Conservation (phyloP, 352 stramenopile species). For the Nothophytophthora sp. region DNA sequence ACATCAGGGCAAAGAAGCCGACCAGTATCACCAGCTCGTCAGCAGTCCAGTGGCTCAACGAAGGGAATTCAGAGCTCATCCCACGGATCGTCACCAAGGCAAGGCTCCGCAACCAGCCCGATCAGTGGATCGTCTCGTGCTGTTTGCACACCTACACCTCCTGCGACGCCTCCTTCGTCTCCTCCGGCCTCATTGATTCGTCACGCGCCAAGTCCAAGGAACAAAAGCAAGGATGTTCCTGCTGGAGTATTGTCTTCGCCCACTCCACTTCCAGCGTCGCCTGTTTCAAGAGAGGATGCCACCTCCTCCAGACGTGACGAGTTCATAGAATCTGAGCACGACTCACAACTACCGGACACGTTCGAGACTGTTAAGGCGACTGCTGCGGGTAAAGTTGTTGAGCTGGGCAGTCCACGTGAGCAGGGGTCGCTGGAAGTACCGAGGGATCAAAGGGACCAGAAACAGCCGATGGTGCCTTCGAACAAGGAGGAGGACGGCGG, state of each 20-base stretch:
- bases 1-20: conserved; percentile 11
- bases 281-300: too few relatives aligned
- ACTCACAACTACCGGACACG: too few relatives aligned
- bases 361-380: too few relatives aligned
- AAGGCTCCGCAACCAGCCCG: neutral
- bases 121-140: neutral
- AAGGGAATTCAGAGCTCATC: conserved; percentile 1
- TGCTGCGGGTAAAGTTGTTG: too few relatives aligned
- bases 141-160: conserved; percentile 6
- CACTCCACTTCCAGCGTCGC: neutral
- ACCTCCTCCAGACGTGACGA: too few relatives aligned
- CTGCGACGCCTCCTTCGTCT: neutral
- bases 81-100: neutral
- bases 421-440: too few relatives aligned
- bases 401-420: too few relatives aligned
- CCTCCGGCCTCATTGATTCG: conserved; percentile 4
- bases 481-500: too few relatives aligned
- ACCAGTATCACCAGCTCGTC: conserved; percentile 8
- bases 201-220: conserved; percentile 4
- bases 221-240: conserved; percentile 5
- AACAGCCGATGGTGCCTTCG: too few relatives aligned
- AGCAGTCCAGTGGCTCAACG: conserved; percentile 1
- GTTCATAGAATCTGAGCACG: too few relatives aligned
- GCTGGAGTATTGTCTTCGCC: neutral
- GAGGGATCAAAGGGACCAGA: too few relatives aligned